Evolutionary conservation across 1,284 basidiomycete species (phyloP), one percentile per base, ranked within the genome.

Genomic region (Sanghuangporus sanghuang): DNA sequence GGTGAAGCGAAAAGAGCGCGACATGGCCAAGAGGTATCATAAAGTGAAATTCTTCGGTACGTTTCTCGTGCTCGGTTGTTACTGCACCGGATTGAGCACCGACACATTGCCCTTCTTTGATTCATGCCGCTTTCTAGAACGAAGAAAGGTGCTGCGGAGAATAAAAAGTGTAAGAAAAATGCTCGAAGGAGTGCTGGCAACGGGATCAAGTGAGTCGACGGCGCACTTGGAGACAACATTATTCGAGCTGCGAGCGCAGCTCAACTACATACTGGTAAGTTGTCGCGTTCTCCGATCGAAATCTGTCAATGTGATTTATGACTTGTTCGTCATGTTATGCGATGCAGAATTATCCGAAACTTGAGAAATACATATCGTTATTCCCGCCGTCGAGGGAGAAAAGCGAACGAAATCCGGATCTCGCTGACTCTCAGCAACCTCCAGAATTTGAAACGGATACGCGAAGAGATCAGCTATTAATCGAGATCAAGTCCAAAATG

Each of bases 11-110:
- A 89, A 90, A 70, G 93, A 95, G 73, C 84, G 87, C 56, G 77
- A 84, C 55, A 78, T 92, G 68, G 89, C 92, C 0, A 75, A 81
- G 50, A 83, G 83, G 67, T 96, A 96, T 73, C 93, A 94, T 70
- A 92, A 86, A 75, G 78, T 93, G 71, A 95, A 93, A 74, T 95
- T 95, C 76, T 95, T 95, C 68, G 93, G 92, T 54, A 67, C 67
- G 85, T 77, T 11, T 11, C 46, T 39, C 38, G 9, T 18, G 35
- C 36, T 38, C n/a, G 4, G 21, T 57, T 21, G 2, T 18, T 46
- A 6, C 21, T n/a, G 9, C 16, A 16, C 11, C 8, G 16, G 44
- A 7, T 46, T 46, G 44, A 46, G 44, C 21, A 7, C 21, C 21
- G 44, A 46, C 16, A 4, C 27, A 8, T 39, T 14, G 6, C 21